Percentiles rank a stretch among this genome's conserved stretches.
Conservation (phyloP, 805 yeast species). For the Saccharomycopsis sp. region DNA sequence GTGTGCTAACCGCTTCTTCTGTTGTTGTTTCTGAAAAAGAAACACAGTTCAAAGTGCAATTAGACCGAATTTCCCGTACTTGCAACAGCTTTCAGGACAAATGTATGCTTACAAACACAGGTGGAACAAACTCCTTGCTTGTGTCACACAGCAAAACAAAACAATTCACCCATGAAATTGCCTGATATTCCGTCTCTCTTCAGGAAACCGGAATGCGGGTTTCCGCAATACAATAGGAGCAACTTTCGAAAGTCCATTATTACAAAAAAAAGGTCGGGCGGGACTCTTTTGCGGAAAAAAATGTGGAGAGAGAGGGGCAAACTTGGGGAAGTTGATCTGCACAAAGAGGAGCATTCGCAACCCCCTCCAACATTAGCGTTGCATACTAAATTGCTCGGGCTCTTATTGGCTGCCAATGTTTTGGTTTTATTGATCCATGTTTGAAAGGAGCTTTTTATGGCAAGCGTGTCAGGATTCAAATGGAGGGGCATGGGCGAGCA, state of each 20-base stretch:
- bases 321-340: not conserved
- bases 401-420: not conserved
- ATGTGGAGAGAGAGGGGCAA: not conserved
- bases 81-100: too few species aligned
- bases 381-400: not conserved
- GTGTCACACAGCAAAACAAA: too few species aligned
- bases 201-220: slow-evolving; percentile 2
- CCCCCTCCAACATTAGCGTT: not conserved
- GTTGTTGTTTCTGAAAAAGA: too few species aligned
- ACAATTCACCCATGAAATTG: too few species aligned
- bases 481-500: not conserved
- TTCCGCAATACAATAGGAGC: not conserved
- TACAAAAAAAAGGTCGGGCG: not conserved
- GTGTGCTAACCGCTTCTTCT: too few species aligned
- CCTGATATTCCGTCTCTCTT: too few species aligned
- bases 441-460: not conserved
- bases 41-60: too few species aligned
- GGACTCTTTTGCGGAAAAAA: not conserved
- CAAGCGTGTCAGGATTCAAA: too few species aligned
- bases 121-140: too few species aligned
- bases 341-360: slow-evolving; percentile 1
- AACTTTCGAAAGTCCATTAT: too few species aligned
- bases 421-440: not conserved
- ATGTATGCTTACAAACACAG: too few species aligned
- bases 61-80: too few species aligned